phyloP scores from a whole-genome alignment of 2,329 filamentous ascomycete species.

The Tolypocladium cylindrosporum region DNA sequence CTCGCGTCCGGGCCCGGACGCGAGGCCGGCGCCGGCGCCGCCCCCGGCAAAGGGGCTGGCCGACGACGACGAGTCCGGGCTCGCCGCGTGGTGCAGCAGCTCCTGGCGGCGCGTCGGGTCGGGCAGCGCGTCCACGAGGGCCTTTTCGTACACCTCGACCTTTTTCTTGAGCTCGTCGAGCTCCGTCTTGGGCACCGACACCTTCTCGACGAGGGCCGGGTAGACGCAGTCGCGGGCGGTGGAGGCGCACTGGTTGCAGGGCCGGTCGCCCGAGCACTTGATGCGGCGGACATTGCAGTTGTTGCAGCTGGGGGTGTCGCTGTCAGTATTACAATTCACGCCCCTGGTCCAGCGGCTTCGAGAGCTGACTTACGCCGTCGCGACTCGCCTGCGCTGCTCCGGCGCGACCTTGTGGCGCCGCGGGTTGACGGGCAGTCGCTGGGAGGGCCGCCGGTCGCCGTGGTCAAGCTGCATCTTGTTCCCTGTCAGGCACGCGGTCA shows the following conservation, averaged over 20 bases:
- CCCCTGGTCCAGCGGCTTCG: background rate
- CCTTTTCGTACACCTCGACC: constrained; percentile 29
- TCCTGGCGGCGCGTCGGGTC: constrained; percentile 23
- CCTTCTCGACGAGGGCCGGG: constrained; percentile 31
- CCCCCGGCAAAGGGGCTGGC: constrained; percentile 6
- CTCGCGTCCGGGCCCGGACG: background rate
- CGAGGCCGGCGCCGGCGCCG: background rate
- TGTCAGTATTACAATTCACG: no score
- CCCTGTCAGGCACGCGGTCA: background rate
- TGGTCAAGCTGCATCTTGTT: constrained; percentile 16
- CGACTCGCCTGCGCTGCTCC: constrained; percentile 37
- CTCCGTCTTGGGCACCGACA: constrained; percentile 30
- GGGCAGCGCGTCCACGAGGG: constrained; percentile 25
- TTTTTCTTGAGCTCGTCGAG: constrained; percentile 29
- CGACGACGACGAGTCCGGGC: constrained; percentile 11
- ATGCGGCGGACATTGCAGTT: constrained; percentile 41
- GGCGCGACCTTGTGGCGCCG: constrained; percentile 36
- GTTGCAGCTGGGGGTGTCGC: constrained; percentile 31
- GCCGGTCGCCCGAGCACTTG: constrained; percentile 40
- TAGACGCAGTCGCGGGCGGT: constrained; percentile 37
- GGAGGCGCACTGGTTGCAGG: constrained; percentile 34
- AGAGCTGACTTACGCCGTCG: constrained; percentile 29
- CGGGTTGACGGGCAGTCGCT: constrained; percentile 39
- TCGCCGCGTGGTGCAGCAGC: constrained; percentile 17
- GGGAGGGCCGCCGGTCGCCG: constrained; percentile 14